phyloP scores from a whole-genome alignment of 2,329 filamentous ascomycete species.

The Fusarium austroafricanum region DNA sequence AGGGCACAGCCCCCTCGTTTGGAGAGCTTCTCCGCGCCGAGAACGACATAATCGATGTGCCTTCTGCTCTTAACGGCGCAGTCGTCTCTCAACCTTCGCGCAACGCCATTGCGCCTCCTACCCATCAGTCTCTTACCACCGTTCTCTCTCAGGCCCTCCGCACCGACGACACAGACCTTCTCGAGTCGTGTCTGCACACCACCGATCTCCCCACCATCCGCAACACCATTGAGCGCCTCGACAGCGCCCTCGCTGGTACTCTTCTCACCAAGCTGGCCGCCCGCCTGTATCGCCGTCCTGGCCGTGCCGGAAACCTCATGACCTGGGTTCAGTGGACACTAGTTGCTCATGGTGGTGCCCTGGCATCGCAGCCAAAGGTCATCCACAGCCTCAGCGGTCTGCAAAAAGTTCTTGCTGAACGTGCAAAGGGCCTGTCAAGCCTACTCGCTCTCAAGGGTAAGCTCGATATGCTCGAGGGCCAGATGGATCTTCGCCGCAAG shows the following conservation, averaged over 20 bases:
- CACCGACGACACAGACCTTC: conserved; percentile 88
- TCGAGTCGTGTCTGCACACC: conserved; percentile 91
- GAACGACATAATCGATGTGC: conserved; percentile 80
- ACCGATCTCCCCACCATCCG: conserved; percentile 81
- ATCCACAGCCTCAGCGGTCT: conserved; percentile 81
- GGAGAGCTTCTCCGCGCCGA: conserved; percentile 84
- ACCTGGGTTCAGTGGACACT: conserved; percentile 97
- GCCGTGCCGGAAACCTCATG: conserved; percentile 89
- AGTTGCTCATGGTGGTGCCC: conserved; percentile 88
- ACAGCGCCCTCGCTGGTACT: conserved; percentile 82
- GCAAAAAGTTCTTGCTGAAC: conserved; percentile 87
- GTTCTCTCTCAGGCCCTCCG: conserved; percentile 94
- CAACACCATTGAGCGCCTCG: conserved; percentile 89
- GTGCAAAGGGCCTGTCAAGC: conserved; percentile 83
- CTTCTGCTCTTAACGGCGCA: conserved; percentile 49
- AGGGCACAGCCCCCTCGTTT: conserved; percentile 75
- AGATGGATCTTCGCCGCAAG: conserved; percentile 81
- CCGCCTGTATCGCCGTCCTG: conserved; percentile 86
- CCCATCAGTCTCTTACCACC: conserved; percentile 85
- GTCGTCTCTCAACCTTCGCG: conserved; percentile 56
- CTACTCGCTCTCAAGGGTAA: conserved; percentile 93
- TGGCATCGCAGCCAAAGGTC: conserved; percentile 87
- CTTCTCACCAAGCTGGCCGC: conserved; percentile 88
- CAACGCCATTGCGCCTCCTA: conserved; percentile 69
- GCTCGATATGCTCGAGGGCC: conserved; percentile 91